Conservation (phyloP, 129 eudicot genomes). For the Helianthus tuberosus region DNA sequence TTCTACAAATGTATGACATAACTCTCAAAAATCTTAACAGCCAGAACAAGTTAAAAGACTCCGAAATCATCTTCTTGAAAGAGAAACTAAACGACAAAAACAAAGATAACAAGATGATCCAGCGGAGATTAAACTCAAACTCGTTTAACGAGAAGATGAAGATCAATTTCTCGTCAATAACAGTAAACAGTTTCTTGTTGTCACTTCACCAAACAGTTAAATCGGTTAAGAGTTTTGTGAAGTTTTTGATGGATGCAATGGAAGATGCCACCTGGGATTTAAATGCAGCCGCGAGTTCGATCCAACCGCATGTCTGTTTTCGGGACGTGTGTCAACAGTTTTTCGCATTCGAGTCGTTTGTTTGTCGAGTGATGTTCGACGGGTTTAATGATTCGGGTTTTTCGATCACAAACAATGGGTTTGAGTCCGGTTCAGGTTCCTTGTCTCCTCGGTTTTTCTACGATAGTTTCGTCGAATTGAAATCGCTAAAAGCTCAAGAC, state of each 20-base stretch:
- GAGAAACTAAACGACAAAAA: constrained; percentile 63
- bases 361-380: constrained; percentile 70
- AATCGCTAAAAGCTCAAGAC: constrained; percentile 54
- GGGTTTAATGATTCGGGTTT: constrained; percentile 62
- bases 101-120: constrained; percentile 58
- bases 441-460: constrained; percentile 35
- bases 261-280: constrained; percentile 80
- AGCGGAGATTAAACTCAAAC: constrained; percentile 63
- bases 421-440: not conserved
- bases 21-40: constrained; percentile 59
- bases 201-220: constrained; percentile 50
- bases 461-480: constrained; percentile 55
- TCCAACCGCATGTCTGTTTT: constrained; percentile 56
- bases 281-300: constrained; percentile 60
- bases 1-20: constrained; percentile 57
- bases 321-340: constrained; percentile 46
- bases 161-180: constrained; percentile 38
- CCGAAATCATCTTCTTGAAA: constrained; percentile 71
- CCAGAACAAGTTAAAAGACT: constrained; percentile 62
- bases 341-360: constrained; percentile 76
- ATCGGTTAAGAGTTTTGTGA: constrained; percentile 58
- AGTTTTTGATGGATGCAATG: constrained; percentile 61
- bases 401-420: constrained; percentile 29
- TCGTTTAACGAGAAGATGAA: constrained; percentile 12
- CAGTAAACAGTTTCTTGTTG: constrained; percentile 47